Percentiles rank a stretch among this genome's conserved stretches.
Evolutionary conservation across 495 filamentous ascomycete species (phyloP).

Genomic region (Talaromyces thailandensis): DNA sequence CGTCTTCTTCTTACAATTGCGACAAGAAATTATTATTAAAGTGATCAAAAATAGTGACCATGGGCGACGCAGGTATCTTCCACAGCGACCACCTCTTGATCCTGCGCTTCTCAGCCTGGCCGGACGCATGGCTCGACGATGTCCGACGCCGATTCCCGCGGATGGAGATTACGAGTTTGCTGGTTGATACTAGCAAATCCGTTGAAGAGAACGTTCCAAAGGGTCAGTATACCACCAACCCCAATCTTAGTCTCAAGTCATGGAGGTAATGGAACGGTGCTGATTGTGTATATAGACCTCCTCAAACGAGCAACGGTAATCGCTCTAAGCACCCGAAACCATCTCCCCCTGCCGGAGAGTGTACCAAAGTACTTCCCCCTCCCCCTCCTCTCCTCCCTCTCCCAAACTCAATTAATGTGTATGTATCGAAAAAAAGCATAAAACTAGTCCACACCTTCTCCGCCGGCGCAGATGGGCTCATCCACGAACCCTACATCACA

Average conservation of each 20-base stretch:
- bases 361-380: slow-evolving; percentile 1
- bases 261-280: not conserved
- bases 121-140: slow-evolving; percentile 2
- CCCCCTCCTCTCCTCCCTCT: no score
- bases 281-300: not conserved
- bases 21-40: not conserved
- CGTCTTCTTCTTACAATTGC: not conserved
- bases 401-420: not conserved
- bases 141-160: not conserved
- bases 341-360: slow-evolving; percentile 5
- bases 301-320: not conserved
- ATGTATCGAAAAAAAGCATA: slow-evolving; percentile 28
- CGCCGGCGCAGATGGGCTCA: slow-evolving; percentile 64
- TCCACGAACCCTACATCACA: slow-evolving; percentile 53
- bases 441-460: slow-evolving; percentile 66
- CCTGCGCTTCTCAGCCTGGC: not conserved
- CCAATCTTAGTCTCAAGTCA: no score
- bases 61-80: slow-evolving; percentile 1
- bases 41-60: not conserved
- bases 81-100: slow-evolving; percentile 2
- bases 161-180: not conserved
- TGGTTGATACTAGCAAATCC: not conserved
- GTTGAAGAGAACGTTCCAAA: slow-evolving; percentile 2
- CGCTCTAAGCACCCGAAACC: not conserved
- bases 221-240: not conserved